These are phyloP conservation scores for Elongisporangium undulatum DNA, from an alignment of 352 stramenopile genomes.

Conservation along the genomic window DNA sequence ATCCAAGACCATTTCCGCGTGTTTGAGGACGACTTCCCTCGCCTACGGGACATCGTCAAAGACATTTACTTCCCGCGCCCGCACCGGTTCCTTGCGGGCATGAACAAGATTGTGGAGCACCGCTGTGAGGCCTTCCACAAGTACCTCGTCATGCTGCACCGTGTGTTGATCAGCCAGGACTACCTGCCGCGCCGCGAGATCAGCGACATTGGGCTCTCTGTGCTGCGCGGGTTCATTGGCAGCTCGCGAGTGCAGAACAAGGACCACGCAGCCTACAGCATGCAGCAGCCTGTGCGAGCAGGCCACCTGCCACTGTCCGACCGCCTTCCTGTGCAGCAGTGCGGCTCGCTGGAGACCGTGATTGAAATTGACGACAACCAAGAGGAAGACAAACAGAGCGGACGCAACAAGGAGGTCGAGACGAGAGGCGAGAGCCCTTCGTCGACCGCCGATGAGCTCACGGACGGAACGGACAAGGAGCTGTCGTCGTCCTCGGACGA, in stretches of 20 bases:
- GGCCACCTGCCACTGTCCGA: conserved; percentile 35
- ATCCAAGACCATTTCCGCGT: conserved; percentile 49
- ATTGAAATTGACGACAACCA: conserved; percentile 52
- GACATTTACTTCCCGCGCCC: conserved; percentile 73
- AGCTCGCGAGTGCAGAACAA: conserved; percentile 50
- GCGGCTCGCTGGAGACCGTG: conserved; percentile 52
- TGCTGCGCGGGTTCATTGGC: conserved; percentile 64
- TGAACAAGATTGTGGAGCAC: conserved; percentile 51
- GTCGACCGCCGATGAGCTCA: conserved; percentile 29
- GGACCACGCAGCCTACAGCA: conserved; percentile 51
- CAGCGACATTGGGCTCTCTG: conserved; percentile 53
- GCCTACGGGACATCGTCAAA: conserved; percentile 28
- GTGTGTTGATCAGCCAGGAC: conserved; percentile 55
- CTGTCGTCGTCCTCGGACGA: conserved; percentile 13
- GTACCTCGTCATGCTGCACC: conserved; percentile 56
- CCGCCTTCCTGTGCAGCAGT: conserved; percentile 53
- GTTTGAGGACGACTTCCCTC: conserved; percentile 47
- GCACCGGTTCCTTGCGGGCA: conserved; percentile 52
- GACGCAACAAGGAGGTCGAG: conserved; percentile 17
- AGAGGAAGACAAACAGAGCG: conserved; percentile 6
- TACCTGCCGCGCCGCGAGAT: conserved; percentile 55
- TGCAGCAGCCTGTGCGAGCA: conserved; percentile 47
- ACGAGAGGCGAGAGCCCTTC: conserved; percentile 26
- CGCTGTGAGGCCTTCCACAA: conserved; percentile 62
- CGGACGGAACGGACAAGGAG: conserved; percentile 25